Conservation (phyloP, 2,329 filamentous ascomycete species). For the Colletotrichum coccodes region DNA sequence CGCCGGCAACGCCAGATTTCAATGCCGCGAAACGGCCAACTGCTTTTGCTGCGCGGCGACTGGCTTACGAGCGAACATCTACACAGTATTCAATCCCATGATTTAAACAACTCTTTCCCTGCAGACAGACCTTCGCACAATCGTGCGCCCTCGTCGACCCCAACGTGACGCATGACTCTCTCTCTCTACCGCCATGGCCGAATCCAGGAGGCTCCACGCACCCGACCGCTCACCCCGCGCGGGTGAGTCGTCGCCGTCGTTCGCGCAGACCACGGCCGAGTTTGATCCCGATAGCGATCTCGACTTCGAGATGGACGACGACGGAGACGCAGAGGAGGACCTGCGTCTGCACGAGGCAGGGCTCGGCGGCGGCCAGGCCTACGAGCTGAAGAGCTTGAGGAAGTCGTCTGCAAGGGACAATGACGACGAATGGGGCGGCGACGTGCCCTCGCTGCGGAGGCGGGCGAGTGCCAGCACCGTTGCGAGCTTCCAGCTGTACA, state of each 20-base stretch:
- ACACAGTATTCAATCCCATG: constrained; percentile 3
- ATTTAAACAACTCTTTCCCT: neutral
- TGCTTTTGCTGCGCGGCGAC: neutral
- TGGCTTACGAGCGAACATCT: neutral
- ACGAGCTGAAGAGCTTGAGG: constrained; percentile 41
- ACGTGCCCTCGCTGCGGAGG: constrained; percentile 36
- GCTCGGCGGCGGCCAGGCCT: constrained; percentile 43
- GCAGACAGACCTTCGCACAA: neutral
- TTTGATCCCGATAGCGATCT: constrained; percentile 48
- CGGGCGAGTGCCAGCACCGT: constrained; percentile 44
- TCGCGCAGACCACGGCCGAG: constrained; percentile 51
- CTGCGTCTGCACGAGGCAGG: constrained; percentile 40
- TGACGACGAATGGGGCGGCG: constrained; percentile 43
- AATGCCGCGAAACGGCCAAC: neutral
- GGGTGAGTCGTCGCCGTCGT: constrained; percentile 45
- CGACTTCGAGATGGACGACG: constrained; percentile 37
- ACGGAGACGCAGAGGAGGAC: constrained; percentile 34
- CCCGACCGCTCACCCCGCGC: constrained; percentile 1
- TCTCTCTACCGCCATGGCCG: constrained; percentile 14
- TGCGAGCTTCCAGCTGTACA: constrained; percentile 55
- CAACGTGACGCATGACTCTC: neutral
- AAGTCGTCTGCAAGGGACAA: constrained; percentile 34
- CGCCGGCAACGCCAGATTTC: neutral
- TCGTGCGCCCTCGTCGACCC: neutral
- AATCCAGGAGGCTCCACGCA: neutral